Conservation (phyloP, 73 alveolate genomes). For the Tetrahymena thermophila region DNA sequence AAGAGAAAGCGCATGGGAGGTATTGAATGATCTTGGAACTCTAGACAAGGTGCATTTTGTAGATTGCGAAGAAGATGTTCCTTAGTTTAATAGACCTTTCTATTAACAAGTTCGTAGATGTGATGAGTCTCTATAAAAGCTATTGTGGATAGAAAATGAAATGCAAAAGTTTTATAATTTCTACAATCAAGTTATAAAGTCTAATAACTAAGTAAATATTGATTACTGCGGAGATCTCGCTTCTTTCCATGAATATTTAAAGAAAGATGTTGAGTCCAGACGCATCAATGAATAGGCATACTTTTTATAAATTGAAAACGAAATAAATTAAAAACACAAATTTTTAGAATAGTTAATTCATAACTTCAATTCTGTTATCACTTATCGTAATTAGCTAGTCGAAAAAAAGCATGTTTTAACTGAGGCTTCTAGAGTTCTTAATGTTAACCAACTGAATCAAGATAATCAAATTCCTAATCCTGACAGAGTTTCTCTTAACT, state of each 20-base stretch:
- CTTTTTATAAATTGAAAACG: not conserved
- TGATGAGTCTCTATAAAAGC: not conserved
- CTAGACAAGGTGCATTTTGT: constrained; percentile 84
- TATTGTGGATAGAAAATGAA: not conserved
- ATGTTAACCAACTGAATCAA: not conserved
- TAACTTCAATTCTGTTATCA: not conserved
- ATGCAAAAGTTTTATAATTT: not conserved
- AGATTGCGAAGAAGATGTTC: constrained; percentile 75
- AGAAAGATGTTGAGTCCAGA: not conserved
- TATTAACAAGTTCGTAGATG: not conserved
- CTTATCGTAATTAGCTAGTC: not conserved
- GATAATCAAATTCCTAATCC: not conserved
- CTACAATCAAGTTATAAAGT: not conserved
- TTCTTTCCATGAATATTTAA: not conserved
- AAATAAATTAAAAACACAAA: not conserved
- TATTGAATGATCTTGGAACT: constrained; percentile 84
- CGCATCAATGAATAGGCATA: not conserved
- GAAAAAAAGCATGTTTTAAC: not conserved
- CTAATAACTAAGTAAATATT: not conserved
- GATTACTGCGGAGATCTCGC: not conserved
- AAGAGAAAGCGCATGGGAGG: constrained; percentile 84
- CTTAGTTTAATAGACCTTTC: constrained; percentile 67
- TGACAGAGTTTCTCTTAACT: not conserved
- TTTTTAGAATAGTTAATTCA: not conserved
- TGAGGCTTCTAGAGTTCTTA: not conserved